Base-by-base conservation (phyloP, 495 filamentous ascomycete species). In the Margaritispora aquatica region DNA sequence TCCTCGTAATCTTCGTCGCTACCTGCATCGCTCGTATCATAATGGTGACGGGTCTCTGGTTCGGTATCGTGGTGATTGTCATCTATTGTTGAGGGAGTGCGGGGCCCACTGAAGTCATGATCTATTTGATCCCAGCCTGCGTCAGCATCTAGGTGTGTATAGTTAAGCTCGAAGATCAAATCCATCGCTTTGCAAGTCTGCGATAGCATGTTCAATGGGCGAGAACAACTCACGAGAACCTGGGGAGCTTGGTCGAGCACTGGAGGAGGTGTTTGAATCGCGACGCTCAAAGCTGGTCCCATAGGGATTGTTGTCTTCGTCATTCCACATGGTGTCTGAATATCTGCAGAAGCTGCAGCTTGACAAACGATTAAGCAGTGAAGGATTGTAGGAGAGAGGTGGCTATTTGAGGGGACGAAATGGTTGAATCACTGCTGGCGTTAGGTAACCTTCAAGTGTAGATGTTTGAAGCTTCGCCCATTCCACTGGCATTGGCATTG, bases 261-360 rank as follows among this genome's bases (percentile, higher is more conserved):
- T 83, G 26, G 87, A 85, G 13, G 88, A 89, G n/a, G 85, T 75
- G 66, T 83, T 82, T 49, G 89, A 88, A 69, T 94, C 88, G 60
- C 85, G 83, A 63, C 88, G 86, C 70, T 92, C 88, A 76, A 92
- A 94, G 71, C 88, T 89, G 51, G 74, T 78, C 63, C 89, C 90
- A 69, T 96, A 96, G 10, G 91, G 91, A 66, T 96, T 96, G 73
- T 96, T 96, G 55, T 83, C 80, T 73, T 96, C 91, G 77, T 95
- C 91, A 80, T 96, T 92, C 91, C 87, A 90, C 87, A 69, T 69
- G 9, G 62, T 69, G 67, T 49, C 15, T 26, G 51, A 51, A 54
- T 38, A 56, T 19, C 21, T n/a, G 52, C 52, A 48, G 34, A 31
- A 26, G 10, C 53, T 57, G 53, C 46, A 66, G 64, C 60, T 60